Evolutionary conservation across 306 rosid species (phyloP), one percentile per base, ranked within the genome.

Genomic region (Abrus precatorius): DNA sequence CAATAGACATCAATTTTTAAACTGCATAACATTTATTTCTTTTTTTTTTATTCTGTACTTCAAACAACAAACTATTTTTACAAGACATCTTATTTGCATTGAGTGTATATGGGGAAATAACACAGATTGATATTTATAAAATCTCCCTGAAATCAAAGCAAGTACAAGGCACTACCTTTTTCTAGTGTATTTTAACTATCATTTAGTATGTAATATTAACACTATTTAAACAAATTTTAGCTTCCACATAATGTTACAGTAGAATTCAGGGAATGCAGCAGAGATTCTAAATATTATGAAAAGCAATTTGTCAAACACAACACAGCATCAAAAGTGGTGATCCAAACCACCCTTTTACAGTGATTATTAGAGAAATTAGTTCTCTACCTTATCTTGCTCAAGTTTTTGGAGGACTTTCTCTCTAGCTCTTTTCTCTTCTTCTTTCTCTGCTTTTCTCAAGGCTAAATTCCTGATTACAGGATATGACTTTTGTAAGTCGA

Each of bases 381-480:
- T 74, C 63, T 68, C 62, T 84, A 95, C 98, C 98, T 91, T 95
- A 80, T 95, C 97, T 69, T 91, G 97, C 69, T 91, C 89, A 55
- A 95, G 86, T 85, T 89, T 91, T 84, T 68, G 69, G 12, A 85
- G 71, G 63, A 91, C 86, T 65, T 43, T 87, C 41, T 83, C 87
- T 76, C 92, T 87, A 66, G 97, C 97, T 82, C 85, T 89, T 83
- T 86, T 88, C 87, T 90, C 92, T 73, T 92, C 98, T 79, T 88
- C 86, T 77, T 86, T 91, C 89, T 91, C 97, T 36, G 87, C 86
- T 85, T 91, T 86, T 77, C 53, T 69, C 27, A 81, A 81, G 29
- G 87, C 48, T 56, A 87, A 55, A 68, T 82, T 4, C 53, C 98
- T 92, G 91, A 83, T 45, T 72, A 74, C 48, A 59, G 5, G 59